A percentile compares a stretch with the other conserved stretches of the same genome.
Evolutionary conservation across 2,329 filamentous ascomycete species (phyloP).

Genomic region (Penicillium decumbens): DNA sequence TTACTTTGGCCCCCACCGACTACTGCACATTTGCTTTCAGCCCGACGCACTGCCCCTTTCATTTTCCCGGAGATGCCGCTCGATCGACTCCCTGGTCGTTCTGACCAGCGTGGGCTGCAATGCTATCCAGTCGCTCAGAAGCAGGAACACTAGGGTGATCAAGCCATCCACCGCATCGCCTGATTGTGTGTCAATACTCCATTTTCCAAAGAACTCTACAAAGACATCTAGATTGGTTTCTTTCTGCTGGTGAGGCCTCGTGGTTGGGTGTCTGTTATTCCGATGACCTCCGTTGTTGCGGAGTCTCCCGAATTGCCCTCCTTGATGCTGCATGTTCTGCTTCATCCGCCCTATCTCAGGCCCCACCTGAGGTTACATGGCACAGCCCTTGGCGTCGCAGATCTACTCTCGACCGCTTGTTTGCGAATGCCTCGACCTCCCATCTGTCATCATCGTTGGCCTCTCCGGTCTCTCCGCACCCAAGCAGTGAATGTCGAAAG

Average conservation of each 20-base stretch:
- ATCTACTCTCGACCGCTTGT: constrained; percentile 1
- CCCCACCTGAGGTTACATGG: constrained; percentile 9
- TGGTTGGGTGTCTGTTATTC: neutral
- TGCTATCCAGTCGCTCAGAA: neutral
- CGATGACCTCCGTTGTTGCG: neutral
- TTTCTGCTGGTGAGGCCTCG: too few species aligned
- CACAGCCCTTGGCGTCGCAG: constrained; percentile 8
- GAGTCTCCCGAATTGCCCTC: constrained; percentile 2
- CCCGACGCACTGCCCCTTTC: constrained; percentile 13
- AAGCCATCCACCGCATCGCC: neutral
- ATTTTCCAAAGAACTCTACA: neutral
- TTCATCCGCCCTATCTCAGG: neutral
- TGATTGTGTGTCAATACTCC: constrained; percentile 4
- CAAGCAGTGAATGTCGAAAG: too few species aligned
- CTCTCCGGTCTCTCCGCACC: too few species aligned
- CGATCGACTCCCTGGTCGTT: constrained; percentile 8
- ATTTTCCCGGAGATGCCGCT: constrained; percentile 17
- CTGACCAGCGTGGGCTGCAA: neutral
- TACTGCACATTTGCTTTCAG: too few species aligned
- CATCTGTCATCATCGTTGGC: too few species aligned
- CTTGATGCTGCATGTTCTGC: constrained; percentile 3
- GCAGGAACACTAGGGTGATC: too few species aligned
- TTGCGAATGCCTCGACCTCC: neutral
- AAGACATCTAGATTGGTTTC: too few species aligned
- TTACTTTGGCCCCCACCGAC: constrained; percentile 4